Percentiles rank a stretch among this genome's conserved stretches.
phyloP scores from a whole-genome alignment of 768 basidiomycete genomes.

The Lentinula detonsa region DNA sequence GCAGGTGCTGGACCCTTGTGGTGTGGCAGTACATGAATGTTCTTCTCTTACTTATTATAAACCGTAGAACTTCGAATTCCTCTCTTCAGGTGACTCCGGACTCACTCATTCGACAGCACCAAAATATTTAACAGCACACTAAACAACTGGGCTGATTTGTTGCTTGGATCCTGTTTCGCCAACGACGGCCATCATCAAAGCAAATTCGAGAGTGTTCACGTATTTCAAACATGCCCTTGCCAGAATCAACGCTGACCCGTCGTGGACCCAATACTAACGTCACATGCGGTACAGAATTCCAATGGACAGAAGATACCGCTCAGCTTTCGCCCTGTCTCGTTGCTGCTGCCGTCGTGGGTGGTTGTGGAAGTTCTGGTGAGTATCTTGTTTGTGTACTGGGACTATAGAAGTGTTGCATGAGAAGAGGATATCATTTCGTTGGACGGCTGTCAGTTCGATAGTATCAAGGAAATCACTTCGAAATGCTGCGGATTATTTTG shows the following conservation, averaged over 20 bases:
- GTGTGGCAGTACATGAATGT: too few relatives aligned
- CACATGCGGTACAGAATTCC: conserved; percentile 21
- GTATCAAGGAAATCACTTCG: background rate
- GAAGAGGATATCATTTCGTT: background rate
- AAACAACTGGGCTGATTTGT: too few relatives aligned
- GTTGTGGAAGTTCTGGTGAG: conserved; percentile 33
- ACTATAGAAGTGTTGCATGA: background rate
- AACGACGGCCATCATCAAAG: background rate
- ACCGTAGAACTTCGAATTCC: too few relatives aligned
- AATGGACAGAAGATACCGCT: conserved; percentile 29
- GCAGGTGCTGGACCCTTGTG: too few relatives aligned
- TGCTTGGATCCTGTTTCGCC: background rate
- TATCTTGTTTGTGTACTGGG: background rate
- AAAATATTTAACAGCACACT: too few relatives aligned
- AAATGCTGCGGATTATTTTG: background rate
- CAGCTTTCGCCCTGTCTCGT: conserved; percentile 28
- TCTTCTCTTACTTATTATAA: too few relatives aligned
- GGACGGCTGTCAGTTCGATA: background rate
- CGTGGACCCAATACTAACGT: conserved; percentile 15
- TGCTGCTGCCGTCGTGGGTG: conserved; percentile 26
- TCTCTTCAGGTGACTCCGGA: too few relatives aligned
- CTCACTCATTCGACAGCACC: too few relatives aligned
- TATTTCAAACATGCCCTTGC: too few relatives aligned
- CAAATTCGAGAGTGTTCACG: too few relatives aligned
- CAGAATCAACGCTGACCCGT: background rate